Conservation (phyloP, 768 basidiomycete species). For the Mycena kentingensis region DNA sequence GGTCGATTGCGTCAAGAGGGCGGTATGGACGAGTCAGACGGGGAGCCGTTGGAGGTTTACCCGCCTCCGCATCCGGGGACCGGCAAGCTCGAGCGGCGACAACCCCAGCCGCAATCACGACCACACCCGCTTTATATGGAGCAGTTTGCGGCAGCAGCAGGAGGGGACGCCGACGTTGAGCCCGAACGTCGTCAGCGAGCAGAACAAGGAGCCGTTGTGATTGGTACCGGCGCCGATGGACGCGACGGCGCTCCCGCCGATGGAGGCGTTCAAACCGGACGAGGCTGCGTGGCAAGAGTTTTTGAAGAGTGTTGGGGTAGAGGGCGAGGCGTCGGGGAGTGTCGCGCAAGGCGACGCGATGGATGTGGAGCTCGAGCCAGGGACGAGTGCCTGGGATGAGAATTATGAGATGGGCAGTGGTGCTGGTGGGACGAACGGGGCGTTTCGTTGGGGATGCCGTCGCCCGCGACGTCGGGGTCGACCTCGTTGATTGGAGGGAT, state of each 20-base stretch:
- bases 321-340: neutral
- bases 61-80: neutral
- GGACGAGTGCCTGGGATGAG: neutral
- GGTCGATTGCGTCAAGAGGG: slow-evolving; percentile 2
- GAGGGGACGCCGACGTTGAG: no score
- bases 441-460: slow-evolving; percentile 11
- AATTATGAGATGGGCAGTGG: slow-evolving; percentile 3
- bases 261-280: slow-evolving; percentile 18
- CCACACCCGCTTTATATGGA: slow-evolving; percentile 22
- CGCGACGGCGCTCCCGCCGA: slow-evolving; percentile 8
- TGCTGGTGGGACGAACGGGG: slow-evolving; percentile 18
- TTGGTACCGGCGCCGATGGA: slow-evolving; percentile 6
- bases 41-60: neutral
- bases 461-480: neutral
- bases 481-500: slow-evolving; percentile 9
- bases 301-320: slow-evolving; percentile 22
- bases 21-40: neutral
- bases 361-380: slow-evolving; percentile 10
- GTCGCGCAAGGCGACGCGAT: slow-evolving; percentile 5
- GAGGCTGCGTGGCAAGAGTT: slow-evolving; percentile 24
- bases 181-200: neutral
- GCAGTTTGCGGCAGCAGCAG: slow-evolving; percentile 3
- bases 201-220: neutral
- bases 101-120: slow-evolving; percentile 13
- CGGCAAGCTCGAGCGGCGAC: slow-evolving; percentile 19